Conservation (phyloP, 2,329 filamentous ascomycete genomes). For the Exophiala calicioides region DNA sequence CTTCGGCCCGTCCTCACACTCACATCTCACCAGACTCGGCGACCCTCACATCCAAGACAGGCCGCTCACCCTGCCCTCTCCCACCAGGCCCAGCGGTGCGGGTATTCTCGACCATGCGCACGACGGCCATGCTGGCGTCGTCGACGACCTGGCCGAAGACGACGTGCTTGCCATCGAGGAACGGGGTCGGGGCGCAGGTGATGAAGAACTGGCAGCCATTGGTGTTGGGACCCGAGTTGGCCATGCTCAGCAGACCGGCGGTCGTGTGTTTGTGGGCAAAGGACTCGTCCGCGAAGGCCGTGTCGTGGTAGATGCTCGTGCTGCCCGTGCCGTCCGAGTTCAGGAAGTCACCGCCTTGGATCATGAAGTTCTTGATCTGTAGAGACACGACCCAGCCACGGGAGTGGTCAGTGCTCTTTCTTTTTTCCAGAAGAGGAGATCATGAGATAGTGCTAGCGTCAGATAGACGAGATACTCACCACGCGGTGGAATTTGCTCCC, state of each 20-base stretch:
- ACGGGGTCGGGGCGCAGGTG: constrained; percentile 82
- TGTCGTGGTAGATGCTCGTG: constrained; percentile 81
- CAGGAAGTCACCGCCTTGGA: constrained; percentile 93
- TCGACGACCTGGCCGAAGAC: constrained; percentile 90
- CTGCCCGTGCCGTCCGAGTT: constrained; percentile 91
- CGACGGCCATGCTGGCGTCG: constrained; percentile 73
- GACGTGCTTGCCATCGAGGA: constrained; percentile 89
- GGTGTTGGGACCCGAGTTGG: constrained; percentile 89
- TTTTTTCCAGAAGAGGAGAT: background rate
- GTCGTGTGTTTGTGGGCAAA: constrained; percentile 77
- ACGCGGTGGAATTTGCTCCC: constrained; percentile 92
- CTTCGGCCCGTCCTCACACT: no score
- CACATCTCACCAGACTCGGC: constrained; percentile 93
- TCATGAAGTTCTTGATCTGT: constrained; percentile 95
- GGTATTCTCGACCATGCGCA: constrained; percentile 88
- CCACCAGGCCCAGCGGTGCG: constrained; percentile 65
- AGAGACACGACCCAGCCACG: no score
- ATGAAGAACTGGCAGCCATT: constrained; percentile 99
- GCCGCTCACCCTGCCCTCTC: constrained; percentile 60
- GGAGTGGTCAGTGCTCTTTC: no score
- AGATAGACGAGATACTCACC: constrained; percentile 54
- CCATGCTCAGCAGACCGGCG: constrained; percentile 87
- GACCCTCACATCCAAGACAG: constrained; percentile 80
- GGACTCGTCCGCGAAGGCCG: constrained; percentile 87
- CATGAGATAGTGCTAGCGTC: background rate